Conservation (phyloP, 371 early-diverging fungal genomes). For the Encephalitozoon hellem region DNA sequence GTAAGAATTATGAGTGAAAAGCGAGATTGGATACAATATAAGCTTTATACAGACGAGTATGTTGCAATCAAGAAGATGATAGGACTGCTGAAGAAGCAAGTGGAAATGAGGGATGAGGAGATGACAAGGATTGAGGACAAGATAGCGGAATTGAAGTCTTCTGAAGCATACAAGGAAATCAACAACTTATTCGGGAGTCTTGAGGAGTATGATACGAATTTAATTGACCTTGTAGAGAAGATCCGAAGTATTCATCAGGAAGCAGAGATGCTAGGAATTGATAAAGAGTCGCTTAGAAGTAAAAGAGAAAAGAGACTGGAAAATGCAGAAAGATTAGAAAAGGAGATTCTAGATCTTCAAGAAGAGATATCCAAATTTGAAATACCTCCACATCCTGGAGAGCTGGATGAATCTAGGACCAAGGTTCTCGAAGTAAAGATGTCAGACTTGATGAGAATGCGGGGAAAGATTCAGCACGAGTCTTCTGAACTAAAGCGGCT, state of each 20-base stretch:
- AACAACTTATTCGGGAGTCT: background rate
- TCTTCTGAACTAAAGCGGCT: constrained; percentile 30
- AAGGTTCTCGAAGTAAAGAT: constrained; percentile 35
- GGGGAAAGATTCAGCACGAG: constrained; percentile 35
- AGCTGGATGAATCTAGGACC: background rate
- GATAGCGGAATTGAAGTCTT: constrained; percentile 35
- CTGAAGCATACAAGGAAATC: constrained; percentile 16
- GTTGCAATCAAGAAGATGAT: constrained; percentile 15
- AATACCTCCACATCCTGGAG: background rate
- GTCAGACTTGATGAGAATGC: constrained; percentile 22
- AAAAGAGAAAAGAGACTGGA: constrained; percentile 7
- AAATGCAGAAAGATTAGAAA: constrained; percentile 1
- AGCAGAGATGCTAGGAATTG: background rate
- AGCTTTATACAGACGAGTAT: constrained; percentile 22
- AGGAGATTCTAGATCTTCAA: constrained; percentile 38
- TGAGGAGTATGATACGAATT: background rate
- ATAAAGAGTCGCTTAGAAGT: constrained; percentile 27
- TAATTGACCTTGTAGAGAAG: background rate
- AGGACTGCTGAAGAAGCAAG: constrained; percentile 14
- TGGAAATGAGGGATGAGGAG: constrained; percentile 21
- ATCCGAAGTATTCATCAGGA: background rate
- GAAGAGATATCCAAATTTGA: constrained; percentile 10
- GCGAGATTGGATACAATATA: constrained; percentile 29
- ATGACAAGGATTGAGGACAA: constrained; percentile 27
- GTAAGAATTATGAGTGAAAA: constrained; percentile 43